Percentiles rank a stretch among this genome's conserved stretches.
Conservation (phyloP, 164 flowering plant species). For the Magnolia officinalis region DNA sequence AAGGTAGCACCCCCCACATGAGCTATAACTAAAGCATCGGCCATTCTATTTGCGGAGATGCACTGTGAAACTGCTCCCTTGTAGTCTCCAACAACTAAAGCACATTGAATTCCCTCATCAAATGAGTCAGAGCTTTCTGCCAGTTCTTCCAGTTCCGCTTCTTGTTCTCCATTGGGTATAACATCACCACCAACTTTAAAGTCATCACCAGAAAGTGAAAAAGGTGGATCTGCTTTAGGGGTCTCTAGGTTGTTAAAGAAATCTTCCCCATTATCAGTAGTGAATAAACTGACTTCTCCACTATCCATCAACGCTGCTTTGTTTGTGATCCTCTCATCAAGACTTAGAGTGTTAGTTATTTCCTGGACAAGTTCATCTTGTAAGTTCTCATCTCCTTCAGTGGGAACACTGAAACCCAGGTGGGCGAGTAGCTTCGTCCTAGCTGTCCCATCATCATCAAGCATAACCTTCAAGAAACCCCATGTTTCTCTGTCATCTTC, state of each 20-base stretch:
- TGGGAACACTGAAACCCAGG: constrained; percentile 70
- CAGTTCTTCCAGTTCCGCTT: constrained; percentile 38
- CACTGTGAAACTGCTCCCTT: constrained; percentile 85
- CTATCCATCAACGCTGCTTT: constrained; percentile 25
- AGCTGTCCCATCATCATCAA: constrained; percentile 79
- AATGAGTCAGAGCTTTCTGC: constrained; percentile 46
- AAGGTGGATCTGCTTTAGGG: constrained; percentile 78
- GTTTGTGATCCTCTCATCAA: constrained; percentile 42
- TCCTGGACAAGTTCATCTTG: constrained; percentile 50
- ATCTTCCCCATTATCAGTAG: constrained; percentile 82
- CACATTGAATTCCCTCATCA: constrained; percentile 59
- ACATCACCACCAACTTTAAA: constrained; percentile 29
- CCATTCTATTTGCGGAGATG: constrained; percentile 73
- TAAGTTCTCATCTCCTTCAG: constrained; percentile 35
- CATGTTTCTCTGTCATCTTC: constrained; percentile 84
- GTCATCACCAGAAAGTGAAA: constrained; percentile 39
- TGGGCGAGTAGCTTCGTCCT: constrained; percentile 76
- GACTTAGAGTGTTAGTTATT: constrained; percentile 31
- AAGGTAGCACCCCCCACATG: constrained; percentile 77
- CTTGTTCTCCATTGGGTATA: constrained; percentile 35
- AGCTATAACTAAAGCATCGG: constrained; percentile 98
- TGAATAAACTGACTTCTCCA: constrained; percentile 26
- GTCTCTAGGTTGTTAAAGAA: constrained; percentile 96
- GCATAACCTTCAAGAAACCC: constrained; percentile 93
- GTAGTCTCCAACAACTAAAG: constrained; percentile 91